Evolutionary conservation across 306 rosid genomes (phyloP), one percentile per base, ranked within the genome.

Genomic region (Myrica gale): DNA sequence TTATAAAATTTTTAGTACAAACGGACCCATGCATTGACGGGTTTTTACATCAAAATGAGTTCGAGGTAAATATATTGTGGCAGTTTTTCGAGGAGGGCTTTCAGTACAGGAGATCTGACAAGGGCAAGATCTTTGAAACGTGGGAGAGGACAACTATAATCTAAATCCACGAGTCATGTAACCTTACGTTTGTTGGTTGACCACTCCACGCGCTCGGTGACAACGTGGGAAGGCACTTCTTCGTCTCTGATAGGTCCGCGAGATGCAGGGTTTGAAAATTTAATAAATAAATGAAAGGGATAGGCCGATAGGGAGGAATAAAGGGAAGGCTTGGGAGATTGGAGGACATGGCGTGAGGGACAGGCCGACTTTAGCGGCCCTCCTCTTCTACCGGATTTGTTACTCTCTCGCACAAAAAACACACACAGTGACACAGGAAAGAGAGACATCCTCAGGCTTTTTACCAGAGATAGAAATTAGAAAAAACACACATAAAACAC

Each of bases 341-440:
- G 45, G 21, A 41, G 46, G 21, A 17, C 70, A 66, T 42, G 70
- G 70, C 70, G 50, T 66, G 70, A 23, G 52, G 16, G 61, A 46
- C 15, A 11, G 11, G 41, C 65, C 72, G 66, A 41, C 23, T 65
- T 75, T 39, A 63, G 37, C 32, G 72, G 62, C 51, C 50, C 61
- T 62, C 21, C 71, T 74, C 70, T 16, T 12, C 19, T 74, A 5
- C 52, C 58, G 12, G 56, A 37, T 17, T 65, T 65, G 20, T 39
- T 41, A 7, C 68, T 32, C 3, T 32, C 37, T 32, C 37, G 37
- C 37, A 32, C 37, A 0, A 26, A 26, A 41, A n/a, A 17, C 69
- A 41, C 12, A 17, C 69, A 5, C 4, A 41, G 15, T 20, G 5
- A 5, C 50, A 17, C 4, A 65, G 11, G 19, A 32, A 47, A 16